These are phyloP conservation scores for Trametes polyzona DNA, from an alignment of 1,284 basidiomycete species.

Conservation along the genomic window DNA sequence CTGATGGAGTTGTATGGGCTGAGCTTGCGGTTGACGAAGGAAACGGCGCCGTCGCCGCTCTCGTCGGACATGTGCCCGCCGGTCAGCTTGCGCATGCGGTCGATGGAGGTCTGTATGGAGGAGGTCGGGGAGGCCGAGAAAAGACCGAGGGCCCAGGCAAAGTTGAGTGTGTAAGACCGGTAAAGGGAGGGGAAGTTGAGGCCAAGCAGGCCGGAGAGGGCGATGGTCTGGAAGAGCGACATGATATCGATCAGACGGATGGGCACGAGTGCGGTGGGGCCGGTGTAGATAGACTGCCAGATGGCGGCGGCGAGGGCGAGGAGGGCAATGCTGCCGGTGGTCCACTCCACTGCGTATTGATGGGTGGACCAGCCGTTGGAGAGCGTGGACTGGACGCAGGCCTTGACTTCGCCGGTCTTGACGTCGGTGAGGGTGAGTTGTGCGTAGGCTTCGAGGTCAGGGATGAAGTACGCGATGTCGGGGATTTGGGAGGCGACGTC, in stretches of 20 bases:
- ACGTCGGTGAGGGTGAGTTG: conserved; percentile 79
- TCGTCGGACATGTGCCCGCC: conserved; percentile 75
- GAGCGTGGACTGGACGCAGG: conserved; percentile 90
- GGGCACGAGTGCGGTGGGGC: conserved; percentile 48
- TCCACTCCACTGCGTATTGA: conserved; percentile 79
- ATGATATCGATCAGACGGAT: conserved; percentile 80
- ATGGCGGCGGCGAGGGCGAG: conserved; percentile 70
- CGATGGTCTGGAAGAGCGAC: conserved; percentile 81
- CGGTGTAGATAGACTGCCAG: conserved; percentile 61
- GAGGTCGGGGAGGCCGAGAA: conserved; percentile 60
- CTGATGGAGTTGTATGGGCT: conserved; percentile 71
- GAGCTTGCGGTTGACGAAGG: conserved; percentile 77
- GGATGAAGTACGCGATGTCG: conserved; percentile 82
- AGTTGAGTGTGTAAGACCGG: conserved; percentile 81
- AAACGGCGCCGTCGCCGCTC: conserved; percentile 60
- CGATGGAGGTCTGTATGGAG: conserved; percentile 78
- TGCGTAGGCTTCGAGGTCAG: conserved; percentile 90
- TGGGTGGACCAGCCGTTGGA: conserved; percentile 89
- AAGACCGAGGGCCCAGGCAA: conserved; percentile 89
- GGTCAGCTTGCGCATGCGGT: conserved; percentile 79
- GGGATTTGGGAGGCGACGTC: conserved; percentile 67
- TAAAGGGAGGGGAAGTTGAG: conserved; percentile 90
- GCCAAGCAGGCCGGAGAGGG: conserved; percentile 68
- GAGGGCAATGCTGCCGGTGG: conserved; percentile 72
- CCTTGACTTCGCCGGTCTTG: conserved; percentile 71